Percentiles rank a stretch among this genome's conserved stretches.
Evolutionary conservation across 2,329 filamentous ascomycete species (phyloP).

Genomic region (Aspergillus candidus): DNA sequence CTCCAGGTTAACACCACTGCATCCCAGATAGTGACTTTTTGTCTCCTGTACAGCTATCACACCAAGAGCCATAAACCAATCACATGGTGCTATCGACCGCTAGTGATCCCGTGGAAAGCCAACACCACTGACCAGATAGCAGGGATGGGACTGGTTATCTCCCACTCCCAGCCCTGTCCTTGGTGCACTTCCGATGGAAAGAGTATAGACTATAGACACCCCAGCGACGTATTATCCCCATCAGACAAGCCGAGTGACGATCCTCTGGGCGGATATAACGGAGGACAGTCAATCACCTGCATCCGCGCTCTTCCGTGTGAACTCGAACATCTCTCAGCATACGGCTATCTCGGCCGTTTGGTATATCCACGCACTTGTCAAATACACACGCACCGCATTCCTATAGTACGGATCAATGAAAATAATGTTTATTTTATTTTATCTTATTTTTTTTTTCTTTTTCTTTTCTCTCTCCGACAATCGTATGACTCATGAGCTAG

Average conservation of each 20-base stretch:
- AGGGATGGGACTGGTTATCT: background rate
- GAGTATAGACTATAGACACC: too few relatives aligned
- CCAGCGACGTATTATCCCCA: slow-evolving; percentile 4
- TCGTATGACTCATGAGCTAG: background rate
- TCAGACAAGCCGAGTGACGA: slow-evolving; percentile 17
- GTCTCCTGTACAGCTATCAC: too few relatives aligned
- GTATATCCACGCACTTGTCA: background rate
- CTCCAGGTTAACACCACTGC: background rate
- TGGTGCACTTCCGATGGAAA: background rate
- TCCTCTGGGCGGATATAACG: slow-evolving; percentile 10
- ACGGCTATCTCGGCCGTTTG: too few relatives aligned
- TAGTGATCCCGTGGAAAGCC: background rate
- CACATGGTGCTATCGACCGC: background rate
- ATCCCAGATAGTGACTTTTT: background rate
- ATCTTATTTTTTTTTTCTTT: slow-evolving; percentile 1
- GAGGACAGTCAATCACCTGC: background rate
- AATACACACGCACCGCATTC: slow-evolving; percentile 4
- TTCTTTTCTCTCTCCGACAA: background rate
- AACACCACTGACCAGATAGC: background rate
- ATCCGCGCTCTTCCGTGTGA: slow-evolving; percentile 5
- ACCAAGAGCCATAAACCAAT: slow-evolving; percentile 1
- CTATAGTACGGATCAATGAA: background rate
- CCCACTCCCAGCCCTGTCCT: background rate
- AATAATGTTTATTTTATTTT: too few relatives aligned
- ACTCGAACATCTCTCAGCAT: background rate